Base-by-base conservation (phyloP, 768 basidiomycete species). In the Tubosaeta sp. region DNA sequence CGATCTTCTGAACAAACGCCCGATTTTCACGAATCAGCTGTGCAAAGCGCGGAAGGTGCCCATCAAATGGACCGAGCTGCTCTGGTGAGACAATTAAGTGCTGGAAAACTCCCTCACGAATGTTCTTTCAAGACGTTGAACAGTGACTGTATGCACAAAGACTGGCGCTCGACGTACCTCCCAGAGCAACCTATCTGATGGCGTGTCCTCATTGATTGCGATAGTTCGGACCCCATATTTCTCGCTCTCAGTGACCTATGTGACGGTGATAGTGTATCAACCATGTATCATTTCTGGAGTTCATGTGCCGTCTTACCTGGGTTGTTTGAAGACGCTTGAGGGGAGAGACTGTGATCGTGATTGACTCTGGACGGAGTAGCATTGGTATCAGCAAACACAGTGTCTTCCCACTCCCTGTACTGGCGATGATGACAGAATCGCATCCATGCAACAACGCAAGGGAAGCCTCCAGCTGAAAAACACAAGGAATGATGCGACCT, bases 131-230 rank as follows among this genome's bases (percentile, higher is more conserved):
- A 29, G 27, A 29, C 27, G 8, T 29, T 29, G 27, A 29, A 29
- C 27, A 29, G 27, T 29, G 27, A 29, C 27, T 29, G 27, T 29
- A 29, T 29, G 27, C 8, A 29, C 27, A 29, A 8, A 29, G 27
- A 29, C 27, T 29, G 27, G 27, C 27, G n/a, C 37, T 42, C 12
- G 1, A 49, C 26, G 45, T 26, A 44, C 46, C 41, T 55, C n/a
- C 49, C 52, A 53, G 3, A 53, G 42, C 2, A 4, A 5, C 8
- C 13, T 14, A 26, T 52, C 50, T 38, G 5, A 5, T 0, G 38
- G 32, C 1, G 56, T 57, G 29, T 54, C 52, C n/a, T 54, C 52
- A 27, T 57, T 57, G 16, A 57, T 57, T 2, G 43, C 27, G 0
- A 54, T 35, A 1, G 43, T 49, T 13, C 26, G 44, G 47, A 57